Conservation (phyloP, 75 land plant species). For the Isoetes taiwanensis region DNA sequence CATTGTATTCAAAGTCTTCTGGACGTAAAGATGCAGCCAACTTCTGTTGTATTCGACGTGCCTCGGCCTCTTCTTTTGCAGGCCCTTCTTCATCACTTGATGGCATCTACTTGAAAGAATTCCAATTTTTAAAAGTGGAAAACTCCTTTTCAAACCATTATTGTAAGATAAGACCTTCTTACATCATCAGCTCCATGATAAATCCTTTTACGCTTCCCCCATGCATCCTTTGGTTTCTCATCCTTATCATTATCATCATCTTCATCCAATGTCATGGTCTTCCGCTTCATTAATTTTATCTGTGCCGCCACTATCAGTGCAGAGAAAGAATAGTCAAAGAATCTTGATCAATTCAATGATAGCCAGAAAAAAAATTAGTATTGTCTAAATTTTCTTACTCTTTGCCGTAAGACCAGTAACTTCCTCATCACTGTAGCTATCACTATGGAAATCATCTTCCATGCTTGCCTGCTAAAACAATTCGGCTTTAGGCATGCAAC, state of each 20-base stretch:
- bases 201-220: constrained; percentile 50
- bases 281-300: constrained; percentile 49
- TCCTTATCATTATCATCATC: constrained; percentile 44
- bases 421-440: constrained; percentile 24
- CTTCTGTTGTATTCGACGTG: constrained; percentile 38
- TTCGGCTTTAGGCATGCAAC: too few species aligned
- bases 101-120: too few species aligned
- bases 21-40: constrained; percentile 41
- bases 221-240: constrained; percentile 33
- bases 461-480: too few species aligned
- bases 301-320: constrained; percentile 60
- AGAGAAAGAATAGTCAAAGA: neutral
- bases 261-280: constrained; percentile 46
- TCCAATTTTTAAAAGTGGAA: too few species aligned
- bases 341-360: too few species aligned
- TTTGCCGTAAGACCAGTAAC: constrained; percentile 48
- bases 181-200: constrained; percentile 67
- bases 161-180: constrained; percentile 24
- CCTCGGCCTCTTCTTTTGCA: constrained; percentile 63
- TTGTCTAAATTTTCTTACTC: constrained; percentile 42
- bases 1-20: constrained; percentile 55
- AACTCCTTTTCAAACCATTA: neutral
- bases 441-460: too few species aligned
- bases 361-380: too few species aligned
- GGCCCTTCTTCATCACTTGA: constrained; percentile 78